Conservation (phyloP, 129 eudicot genomes). For the Scalesia atractyloides region DNA sequence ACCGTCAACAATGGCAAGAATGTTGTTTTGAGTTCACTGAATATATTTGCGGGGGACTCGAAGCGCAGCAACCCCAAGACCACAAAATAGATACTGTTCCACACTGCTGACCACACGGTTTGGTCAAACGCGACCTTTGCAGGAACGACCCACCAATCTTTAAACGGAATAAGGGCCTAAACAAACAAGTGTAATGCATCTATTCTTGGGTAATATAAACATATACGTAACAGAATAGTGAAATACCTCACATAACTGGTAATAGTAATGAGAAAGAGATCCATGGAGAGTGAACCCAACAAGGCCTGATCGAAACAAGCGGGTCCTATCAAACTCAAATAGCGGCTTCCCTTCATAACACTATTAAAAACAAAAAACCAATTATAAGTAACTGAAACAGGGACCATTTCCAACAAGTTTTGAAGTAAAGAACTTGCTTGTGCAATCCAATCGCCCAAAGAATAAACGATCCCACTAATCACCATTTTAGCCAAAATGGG, state of each 20-base stretch:
- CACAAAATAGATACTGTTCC: conserved; percentile 92
- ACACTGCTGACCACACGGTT: conserved; percentile 80
- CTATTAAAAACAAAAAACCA: conserved; percentile 35
- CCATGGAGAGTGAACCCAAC: conserved; percentile 95
- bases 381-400: not conserved
- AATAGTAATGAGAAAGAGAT: conserved; percentile 94
- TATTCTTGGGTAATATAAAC: not conserved
- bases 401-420: not conserved
- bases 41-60: conserved; percentile 69
- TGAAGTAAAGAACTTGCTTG: conserved; percentile 47
- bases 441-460: conserved; percentile 97
- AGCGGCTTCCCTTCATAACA: conserved; percentile 95
- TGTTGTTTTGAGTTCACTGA: conserved; percentile 65
- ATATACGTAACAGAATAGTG: too few species aligned
- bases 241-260: conserved; percentile 86
- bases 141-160: conserved; percentile 99
- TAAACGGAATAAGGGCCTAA: conserved; percentile 79
- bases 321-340: conserved; percentile 84
- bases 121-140: conserved; percentile 85
- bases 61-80: conserved; percentile 76
- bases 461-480: conserved; percentile 90
- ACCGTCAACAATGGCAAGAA: conserved; percentile 91
- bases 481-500: conserved; percentile 90
- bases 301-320: conserved; percentile 93
- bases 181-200: not conserved